Conservation (phyloP, 176 grass and related monocot species). For the Typha latifolia region DNA sequence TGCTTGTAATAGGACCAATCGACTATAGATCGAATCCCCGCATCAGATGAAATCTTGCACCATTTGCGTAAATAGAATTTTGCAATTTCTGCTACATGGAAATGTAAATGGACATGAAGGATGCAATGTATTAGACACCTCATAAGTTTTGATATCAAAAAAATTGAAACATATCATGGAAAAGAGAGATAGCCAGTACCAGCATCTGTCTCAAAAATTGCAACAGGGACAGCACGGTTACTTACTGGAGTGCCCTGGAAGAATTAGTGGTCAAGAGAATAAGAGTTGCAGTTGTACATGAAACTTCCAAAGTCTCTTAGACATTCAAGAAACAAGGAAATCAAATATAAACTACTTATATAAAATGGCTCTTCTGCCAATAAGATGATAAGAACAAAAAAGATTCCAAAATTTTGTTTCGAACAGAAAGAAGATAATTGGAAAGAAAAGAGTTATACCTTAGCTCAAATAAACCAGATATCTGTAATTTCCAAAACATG, state of each 20-base stretch:
- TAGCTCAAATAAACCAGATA: no score
- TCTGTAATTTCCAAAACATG: no score
- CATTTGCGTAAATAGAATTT: slow-evolving; percentile 86
- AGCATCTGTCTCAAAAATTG: slow-evolving; percentile 89
- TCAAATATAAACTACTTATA: not conserved
- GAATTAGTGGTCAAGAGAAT: slow-evolving; percentile 21
- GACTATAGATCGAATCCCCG: slow-evolving; percentile 66
- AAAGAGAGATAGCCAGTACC: slow-evolving; percentile 32
- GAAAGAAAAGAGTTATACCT: no score
- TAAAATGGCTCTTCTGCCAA: not conserved
- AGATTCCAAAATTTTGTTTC: not conserved
- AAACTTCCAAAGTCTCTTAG: slow-evolving; percentile 9
- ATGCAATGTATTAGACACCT: slow-evolving; percentile 1
- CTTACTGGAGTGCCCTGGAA: slow-evolving; percentile 93
- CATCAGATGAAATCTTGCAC: slow-evolving; percentile 82
- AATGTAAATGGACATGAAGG: slow-evolving; percentile 1
- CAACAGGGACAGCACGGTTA: slow-evolving; percentile 89
- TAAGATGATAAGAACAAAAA: not conserved
- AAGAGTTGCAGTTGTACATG: slow-evolving; percentile 11
- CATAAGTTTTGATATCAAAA: not conserved
- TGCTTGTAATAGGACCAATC: slow-evolving; percentile 98
- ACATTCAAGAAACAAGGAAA: slow-evolving; percentile 4
- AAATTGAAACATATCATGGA: slow-evolving; percentile 15
- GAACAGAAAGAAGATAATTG: not conserved
- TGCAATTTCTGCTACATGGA: slow-evolving; percentile 43